Base-by-base conservation (phyloP, 83 land plant species). In the Larix sibirica region DNA sequence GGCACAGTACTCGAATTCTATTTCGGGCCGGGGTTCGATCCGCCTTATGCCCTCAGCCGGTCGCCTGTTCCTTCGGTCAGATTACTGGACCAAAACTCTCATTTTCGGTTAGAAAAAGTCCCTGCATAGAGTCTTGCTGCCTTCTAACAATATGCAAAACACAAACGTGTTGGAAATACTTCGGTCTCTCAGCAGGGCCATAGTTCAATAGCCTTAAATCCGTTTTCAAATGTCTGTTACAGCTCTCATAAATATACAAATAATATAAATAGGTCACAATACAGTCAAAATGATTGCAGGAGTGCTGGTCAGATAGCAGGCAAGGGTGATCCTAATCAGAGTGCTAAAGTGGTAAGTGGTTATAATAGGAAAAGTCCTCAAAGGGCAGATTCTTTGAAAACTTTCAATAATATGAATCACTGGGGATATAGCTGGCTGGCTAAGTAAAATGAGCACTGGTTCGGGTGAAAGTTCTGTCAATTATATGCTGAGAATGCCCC, bases 231-330 rank as follows among this genome's bases (percentile, higher is more conserved):
- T 79, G 77, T 77, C 63, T 77, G 64, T 6, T 83, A 81, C 40
- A 86, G 61, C 33, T 85, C 56, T 16, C 84, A 71, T 26, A 38
- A 66, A 83, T 85, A 90, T 16, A 83, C 70, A 68, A 36, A 42
- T 83, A 83, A 81, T 38, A 59, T 59, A 54, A 79, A 74, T 74
- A 64, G 79, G 60, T 74, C 77, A 74, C 77, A 44, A 9, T 74
- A 74, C 47, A 21, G 77, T 74, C 56, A 74, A 47, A 74, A 44
- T 21, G 77, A 74, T 44, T 74, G 56, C 24, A 4, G 23, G 21
- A 44, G 18, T 20, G 26, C 58, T 47, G 56, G 77, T 74, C 77
- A 74, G 77, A 47, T 74, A 21, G 24, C 56, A 44, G 26, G 28
- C 26, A 74, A 74, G 58, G 56, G 26, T 44, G 77, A 79, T 79